phyloP scores from a whole-genome alignment of 768 basidiomycete species.

The Porphyrellus cyaneotinctus region DNA sequence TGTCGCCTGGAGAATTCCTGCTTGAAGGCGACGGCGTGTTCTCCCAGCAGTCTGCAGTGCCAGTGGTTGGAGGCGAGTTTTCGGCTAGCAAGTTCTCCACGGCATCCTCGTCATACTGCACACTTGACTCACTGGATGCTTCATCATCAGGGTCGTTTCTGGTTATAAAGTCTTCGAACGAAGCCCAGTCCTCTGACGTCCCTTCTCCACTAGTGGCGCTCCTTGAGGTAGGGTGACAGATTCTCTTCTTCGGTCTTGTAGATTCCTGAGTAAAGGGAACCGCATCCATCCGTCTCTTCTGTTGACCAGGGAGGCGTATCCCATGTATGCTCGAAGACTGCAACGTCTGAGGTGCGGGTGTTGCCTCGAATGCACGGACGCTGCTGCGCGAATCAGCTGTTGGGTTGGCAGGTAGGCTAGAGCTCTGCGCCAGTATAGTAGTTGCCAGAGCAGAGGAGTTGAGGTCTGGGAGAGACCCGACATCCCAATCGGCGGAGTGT shows the following conservation, averaged over 20 bases:
- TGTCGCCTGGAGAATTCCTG: neutral
- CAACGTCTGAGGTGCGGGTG: neutral
- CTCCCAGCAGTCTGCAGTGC: neutral
- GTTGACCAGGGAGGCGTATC: neutral
- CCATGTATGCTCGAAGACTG: neutral
- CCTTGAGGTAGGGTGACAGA: neutral
- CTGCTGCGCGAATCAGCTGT: neutral
- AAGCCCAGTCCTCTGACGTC: neutral
- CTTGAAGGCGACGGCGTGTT: neutral
- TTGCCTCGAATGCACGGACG: neutral
- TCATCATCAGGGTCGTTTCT: neutral
- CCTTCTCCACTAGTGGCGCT: neutral
- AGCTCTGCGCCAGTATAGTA: neutral
- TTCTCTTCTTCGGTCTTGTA: neutral
- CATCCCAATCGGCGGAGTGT: neutral
- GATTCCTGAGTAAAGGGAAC: neutral
- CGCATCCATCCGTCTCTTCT: neutral
- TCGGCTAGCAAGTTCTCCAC: neutral
- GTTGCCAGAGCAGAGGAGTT: neutral
- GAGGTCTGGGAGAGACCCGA: neutral
- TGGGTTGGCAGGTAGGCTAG: neutral
- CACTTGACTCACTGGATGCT: neutral
- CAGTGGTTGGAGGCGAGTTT: neutral
- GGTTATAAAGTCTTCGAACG: neutral
- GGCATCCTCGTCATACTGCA: neutral